Evolutionary conservation across 176 grass and related monocot species (phyloP), one percentile per base, ranked within the genome.

Genomic region (Phoenix roebelenii): DNA sequence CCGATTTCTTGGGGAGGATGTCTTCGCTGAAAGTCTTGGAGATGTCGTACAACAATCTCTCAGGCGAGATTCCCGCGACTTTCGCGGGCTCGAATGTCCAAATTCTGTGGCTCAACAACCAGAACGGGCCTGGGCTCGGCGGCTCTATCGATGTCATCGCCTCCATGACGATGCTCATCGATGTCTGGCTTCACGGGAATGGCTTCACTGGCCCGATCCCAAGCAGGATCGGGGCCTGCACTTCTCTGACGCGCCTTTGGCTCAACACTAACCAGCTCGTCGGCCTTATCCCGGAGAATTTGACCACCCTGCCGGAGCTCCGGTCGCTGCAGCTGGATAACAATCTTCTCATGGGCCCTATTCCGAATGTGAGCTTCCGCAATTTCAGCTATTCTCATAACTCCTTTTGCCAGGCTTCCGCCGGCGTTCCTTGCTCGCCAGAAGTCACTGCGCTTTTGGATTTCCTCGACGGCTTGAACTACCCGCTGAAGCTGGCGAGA

Each of bases 101-200:
- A 63, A 70, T 49, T 24, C 84, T 98, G 23, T 80, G 84, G 93
- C 87, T 98, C 50, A 98, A 98, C 79, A 98, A 98, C 76, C 87
- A 94, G 85, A 10, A 0, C 0, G 79, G 67, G 3, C 25, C 12
- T 2, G 82, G 74, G 64, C 76, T 98, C 57, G 73, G 78, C 17
- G 93, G 81, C 17, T 50, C 84, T 0, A 69, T 92, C 73, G 70
- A 85, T 24, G 60, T 89, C 32, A 19, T 98, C 48, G 55, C 64
- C 25, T 65, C 72, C 57, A 83, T 98, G 76, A 14, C 64, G 4
- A 55, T 51, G 23, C 76, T 98, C 7, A 72, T 64, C 10, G 35
- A 44, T 12, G 35, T 44, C 10, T 44, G 35, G 35, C 35, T 44
- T 44, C 35, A 44, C 9, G 35, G 35, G 35, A 44, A 44, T 3